These are phyloP conservation scores for Blastobotrys petasosporus DNA, from an alignment of 1,139 yeast species.

Conservation along the genomic window DNA sequence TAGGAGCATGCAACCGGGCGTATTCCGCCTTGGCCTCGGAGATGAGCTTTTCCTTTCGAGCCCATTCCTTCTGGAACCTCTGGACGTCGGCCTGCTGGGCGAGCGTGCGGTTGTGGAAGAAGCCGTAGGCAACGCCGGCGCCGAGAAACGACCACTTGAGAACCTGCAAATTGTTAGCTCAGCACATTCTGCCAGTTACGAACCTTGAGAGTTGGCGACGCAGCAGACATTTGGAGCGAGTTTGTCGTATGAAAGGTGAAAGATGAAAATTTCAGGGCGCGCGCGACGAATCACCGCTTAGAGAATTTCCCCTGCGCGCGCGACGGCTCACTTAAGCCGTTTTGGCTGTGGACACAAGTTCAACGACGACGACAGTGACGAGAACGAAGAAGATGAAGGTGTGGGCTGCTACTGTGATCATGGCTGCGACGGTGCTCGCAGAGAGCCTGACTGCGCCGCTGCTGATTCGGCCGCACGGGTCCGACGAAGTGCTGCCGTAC, in stretches of 20 bases:
- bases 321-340: too few species aligned
- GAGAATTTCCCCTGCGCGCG: too few species aligned
- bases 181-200: constrained; percentile 12
- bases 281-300: too few species aligned
- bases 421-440: constrained; percentile 1
- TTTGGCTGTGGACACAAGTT: too few species aligned
- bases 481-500: constrained; percentile 5
- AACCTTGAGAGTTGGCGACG: constrained; percentile 29
- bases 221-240: constrained; percentile 14
- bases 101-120: constrained; percentile 71
- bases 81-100: constrained; percentile 54
- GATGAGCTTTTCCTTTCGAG: constrained; percentile 68
- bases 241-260: neutral
- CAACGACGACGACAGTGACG: too few species aligned
- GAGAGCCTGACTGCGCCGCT: constrained; percentile 13
- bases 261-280: too few species aligned
- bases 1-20: constrained; percentile 56
- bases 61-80: constrained; percentile 54
- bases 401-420: too few species aligned
- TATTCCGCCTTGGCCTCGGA: constrained; percentile 81
- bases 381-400: too few species aligned
- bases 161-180: constrained; percentile 40
- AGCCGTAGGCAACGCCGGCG: constrained; percentile 86
- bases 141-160: constrained; percentile 91
- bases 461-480: constrained; percentile 14